A percentile compares a stretch with the other conserved stretches of the same genome.
phyloP scores from a whole-genome alignment of 2,329 filamentous ascomycete species.

The Microdochium bolleyi region DNA sequence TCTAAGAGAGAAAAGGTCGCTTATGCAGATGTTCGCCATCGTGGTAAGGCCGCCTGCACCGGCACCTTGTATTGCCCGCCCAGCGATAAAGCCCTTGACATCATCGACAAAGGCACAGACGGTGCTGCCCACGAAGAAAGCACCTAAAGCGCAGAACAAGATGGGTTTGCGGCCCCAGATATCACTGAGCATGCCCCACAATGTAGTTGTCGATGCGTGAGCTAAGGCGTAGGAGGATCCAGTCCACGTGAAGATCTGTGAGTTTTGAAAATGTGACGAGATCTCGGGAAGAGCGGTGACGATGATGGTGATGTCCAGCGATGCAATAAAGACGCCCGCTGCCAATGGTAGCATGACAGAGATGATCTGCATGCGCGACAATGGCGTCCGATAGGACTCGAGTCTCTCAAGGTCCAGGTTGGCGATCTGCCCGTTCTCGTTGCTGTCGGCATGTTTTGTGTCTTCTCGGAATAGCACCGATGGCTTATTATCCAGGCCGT shows the following conservation, averaged over 20 bases:
- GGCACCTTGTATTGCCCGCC: constrained; percentile 17
- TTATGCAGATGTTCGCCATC: constrained; percentile 22
- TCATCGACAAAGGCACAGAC: constrained; percentile 18
- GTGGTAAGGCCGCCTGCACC: constrained; percentile 22
- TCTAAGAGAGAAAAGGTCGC: constrained; percentile 22
- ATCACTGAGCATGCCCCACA: constrained; percentile 42
- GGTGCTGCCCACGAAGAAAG: constrained; percentile 24
- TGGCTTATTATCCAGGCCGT: neutral
- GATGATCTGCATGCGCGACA: neutral
- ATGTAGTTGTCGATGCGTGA: constrained; percentile 44
- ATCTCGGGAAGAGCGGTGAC: constrained; percentile 40
- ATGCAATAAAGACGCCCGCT: constrained; percentile 1
- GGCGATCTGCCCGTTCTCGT: neutral
- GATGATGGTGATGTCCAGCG: constrained; percentile 24
- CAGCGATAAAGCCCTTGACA: constrained; percentile 22
- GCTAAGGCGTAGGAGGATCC: constrained; percentile 54
- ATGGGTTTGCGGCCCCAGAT: constrained; percentile 29
- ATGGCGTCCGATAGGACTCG: neutral
- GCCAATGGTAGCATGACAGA: neutral
- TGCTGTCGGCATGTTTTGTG: neutral
- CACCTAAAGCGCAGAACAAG: constrained; percentile 16
- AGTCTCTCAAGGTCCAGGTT: neutral
- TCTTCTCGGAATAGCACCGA: neutral
- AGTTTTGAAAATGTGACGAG: constrained; percentile 37
- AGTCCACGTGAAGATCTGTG: constrained; percentile 56